Evolutionary conservation across 805 yeast species (phyloP).

Genomic region (Suhomyces vadensis): DNA sequence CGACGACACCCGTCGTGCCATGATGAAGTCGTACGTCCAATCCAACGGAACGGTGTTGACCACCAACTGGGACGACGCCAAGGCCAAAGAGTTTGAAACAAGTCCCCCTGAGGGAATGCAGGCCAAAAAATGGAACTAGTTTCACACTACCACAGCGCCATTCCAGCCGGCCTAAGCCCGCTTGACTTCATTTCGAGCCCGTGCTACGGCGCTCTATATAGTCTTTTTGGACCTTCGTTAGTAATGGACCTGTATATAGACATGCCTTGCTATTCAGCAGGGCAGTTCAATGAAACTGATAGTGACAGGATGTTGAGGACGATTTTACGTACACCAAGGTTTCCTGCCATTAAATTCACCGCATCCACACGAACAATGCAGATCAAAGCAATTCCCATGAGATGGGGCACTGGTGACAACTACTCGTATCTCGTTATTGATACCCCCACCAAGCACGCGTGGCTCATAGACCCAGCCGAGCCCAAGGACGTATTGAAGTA

Average conservation of each 20-base stretch:
- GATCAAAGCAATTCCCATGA: constrained; percentile 79
- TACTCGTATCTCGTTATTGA: constrained; percentile 81
- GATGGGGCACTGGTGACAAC: constrained; percentile 94
- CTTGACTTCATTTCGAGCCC: too few relatives aligned
- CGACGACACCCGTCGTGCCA: constrained; percentile 85
- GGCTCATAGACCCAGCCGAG: constrained; percentile 92
- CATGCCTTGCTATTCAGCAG: too few relatives aligned
- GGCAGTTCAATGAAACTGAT: too few relatives aligned
- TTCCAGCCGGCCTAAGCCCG: too few relatives aligned
- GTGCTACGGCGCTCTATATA: too few relatives aligned
- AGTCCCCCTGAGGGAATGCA: constrained; percentile 77
- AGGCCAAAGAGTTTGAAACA: constrained; percentile 60
- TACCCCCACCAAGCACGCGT: constrained; percentile 61
- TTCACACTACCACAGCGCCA: too few relatives aligned
- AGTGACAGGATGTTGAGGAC: too few relatives aligned
- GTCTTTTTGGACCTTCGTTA: too few relatives aligned
- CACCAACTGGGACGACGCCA: constrained; percentile 91
- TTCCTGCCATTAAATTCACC: background rate
- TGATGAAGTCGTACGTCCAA: constrained; percentile 95
- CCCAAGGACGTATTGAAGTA: constrained; percentile 59
- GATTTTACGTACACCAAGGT: too few relatives aligned
- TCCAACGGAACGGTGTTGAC: constrained; percentile 92
- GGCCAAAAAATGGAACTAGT: constrained; percentile 52
- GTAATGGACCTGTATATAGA: too few relatives aligned
- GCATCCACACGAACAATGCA: constrained; percentile 80